Evolutionary conservation across 2,329 filamentous ascomycete species (phyloP), one percentile per base, ranked within the genome.

Genomic region (Microcyclosporella mali): DNA sequence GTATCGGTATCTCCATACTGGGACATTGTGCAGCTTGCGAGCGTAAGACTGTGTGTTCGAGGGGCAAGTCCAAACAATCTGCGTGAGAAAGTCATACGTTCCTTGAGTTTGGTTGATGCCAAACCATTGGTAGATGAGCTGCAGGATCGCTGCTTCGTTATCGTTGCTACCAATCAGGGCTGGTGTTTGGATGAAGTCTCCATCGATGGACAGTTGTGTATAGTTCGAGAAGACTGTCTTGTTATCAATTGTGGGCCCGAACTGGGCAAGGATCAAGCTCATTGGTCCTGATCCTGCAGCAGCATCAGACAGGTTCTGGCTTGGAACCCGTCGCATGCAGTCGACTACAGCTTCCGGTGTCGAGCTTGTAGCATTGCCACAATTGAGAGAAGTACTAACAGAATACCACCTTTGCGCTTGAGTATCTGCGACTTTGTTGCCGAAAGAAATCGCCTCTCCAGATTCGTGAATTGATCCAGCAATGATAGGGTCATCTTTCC

Each of bases 381-480:
- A 69, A 1, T 60, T 63, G 10, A 68, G 53, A 1, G 61, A 50
- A 4, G 52, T 47, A 4, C 65, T 65, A 1, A 69, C 61, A 30
- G 57, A 63, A 1, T 61, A 62, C 49, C 67, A 67, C 48, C 66
- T 66, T 6, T 55, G 53, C 8, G 62, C 56, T 14, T 51, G 18
- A 19, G 18, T 25, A 7, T 17, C 19, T 25, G 34, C 18, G 3
- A 18, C 38, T 3, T 19, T 17, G 3, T 45, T 31, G 30, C 64
- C 60, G 8, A 40, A 15, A 3, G 45, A 56, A 1, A 56, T 48
- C 3, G 56, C 48, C 11, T 54, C 58, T 2, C 60, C 59, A n/a
- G 35, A 27, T 32, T n/a, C 30, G 30, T 14, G 15, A 4, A 32
- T 25, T 25, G 21, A 59, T 3, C 47, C 45, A 1, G 66, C 59